Evolutionary conservation across 345 rosid genomes (phyloP), one percentile per base, ranked within the genome.

Genomic region (Pugionium dolabratum): DNA sequence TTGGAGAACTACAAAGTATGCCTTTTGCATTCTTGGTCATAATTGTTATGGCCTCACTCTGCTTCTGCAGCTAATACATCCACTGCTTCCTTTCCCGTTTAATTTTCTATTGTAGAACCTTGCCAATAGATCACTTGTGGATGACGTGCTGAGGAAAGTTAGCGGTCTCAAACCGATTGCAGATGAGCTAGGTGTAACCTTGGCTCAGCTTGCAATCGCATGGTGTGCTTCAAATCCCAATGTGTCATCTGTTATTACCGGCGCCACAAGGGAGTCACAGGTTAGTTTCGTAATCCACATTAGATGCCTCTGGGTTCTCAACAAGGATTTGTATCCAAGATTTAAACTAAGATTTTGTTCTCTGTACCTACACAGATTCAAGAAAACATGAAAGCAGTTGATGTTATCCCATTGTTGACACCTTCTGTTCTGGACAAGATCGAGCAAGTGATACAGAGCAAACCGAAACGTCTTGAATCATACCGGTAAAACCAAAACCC

Each of bases 191-290:
- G 99, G 97, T 52, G 97, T 90, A 34, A 81, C 97, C 11, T 78
- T 88, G 56, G 85, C 99, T 79, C 99, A 94, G 77, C 95, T 94
- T 64, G 86, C 97, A 7, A 88, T 94, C 72, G 99, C 97, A 2
- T 94, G 99, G 99, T 94, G 97, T 79, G 99, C 99, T 67, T 78
- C 89, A 46, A 94, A 94, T 76, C 97, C 96, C 54, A 90, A 90
- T 59, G 97, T 94, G 26, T 90, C 99, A 44, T 88, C 99, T 1
- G 96, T 94, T 31, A 86, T 90, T 56, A 90, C 99, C 1, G 96
- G 97, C 76, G 97, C 99, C 59, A 94, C 99, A 34, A 94, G 88
- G 78, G 97, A 94, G 66, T 84, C 90, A 61, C 99, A 94, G 97
- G 96, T 94, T 41, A 51, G 86, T 70, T 67, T 5, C 7, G 49